Conservation (phyloP, 805 yeast genomes). For the Saccharomycopsis capsularis region DNA sequence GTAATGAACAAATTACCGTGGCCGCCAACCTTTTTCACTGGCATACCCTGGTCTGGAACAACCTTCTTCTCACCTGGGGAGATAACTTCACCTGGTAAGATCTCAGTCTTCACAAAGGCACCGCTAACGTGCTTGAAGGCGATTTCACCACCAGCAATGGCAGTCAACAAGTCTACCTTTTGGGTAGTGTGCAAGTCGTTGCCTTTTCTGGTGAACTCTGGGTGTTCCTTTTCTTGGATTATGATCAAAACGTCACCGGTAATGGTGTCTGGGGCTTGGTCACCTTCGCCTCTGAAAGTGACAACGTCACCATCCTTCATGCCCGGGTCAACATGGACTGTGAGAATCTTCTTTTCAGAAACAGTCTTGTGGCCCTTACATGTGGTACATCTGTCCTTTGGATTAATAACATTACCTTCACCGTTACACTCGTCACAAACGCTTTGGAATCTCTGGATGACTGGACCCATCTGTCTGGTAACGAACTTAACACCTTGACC, state of each 20-base stretch:
- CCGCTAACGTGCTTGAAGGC: slow-evolving; percentile 86
- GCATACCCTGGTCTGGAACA: slow-evolving; percentile 95
- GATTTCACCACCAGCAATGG: slow-evolving; percentile 93
- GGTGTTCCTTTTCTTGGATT: slow-evolving; percentile 85
- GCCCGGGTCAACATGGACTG: slow-evolving; percentile 94
- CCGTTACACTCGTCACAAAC: slow-evolving; percentile 91
- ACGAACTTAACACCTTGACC: slow-evolving; percentile 90
- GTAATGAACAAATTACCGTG: slow-evolving; percentile 80
- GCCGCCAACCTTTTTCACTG: slow-evolving; percentile 81
- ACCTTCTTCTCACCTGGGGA: slow-evolving; percentile 78
- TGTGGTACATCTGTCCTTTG: slow-evolving; percentile 78
- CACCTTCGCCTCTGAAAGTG: slow-evolving; percentile 93
- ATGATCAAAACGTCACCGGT: slow-evolving; percentile 97
- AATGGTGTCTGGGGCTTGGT: slow-evolving; percentile 87
- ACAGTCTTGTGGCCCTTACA: slow-evolving; percentile 88
- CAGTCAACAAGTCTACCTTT: slow-evolving; percentile 86
- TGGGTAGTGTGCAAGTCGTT: slow-evolving; percentile 81
- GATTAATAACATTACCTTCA: slow-evolving; percentile 79
- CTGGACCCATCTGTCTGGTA: slow-evolving; percentile 98
- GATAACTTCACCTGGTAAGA: slow-evolving; percentile 89
- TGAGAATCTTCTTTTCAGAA: slow-evolving; percentile 84
- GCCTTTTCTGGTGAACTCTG: slow-evolving; percentile 76
- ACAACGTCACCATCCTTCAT: slow-evolving; percentile 92
- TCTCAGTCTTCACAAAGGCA: slow-evolving; percentile 75
- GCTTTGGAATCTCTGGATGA: slow-evolving; percentile 96